Conservation (phyloP, 441 rosid genomes). For the Erysimum cheiri region DNA sequence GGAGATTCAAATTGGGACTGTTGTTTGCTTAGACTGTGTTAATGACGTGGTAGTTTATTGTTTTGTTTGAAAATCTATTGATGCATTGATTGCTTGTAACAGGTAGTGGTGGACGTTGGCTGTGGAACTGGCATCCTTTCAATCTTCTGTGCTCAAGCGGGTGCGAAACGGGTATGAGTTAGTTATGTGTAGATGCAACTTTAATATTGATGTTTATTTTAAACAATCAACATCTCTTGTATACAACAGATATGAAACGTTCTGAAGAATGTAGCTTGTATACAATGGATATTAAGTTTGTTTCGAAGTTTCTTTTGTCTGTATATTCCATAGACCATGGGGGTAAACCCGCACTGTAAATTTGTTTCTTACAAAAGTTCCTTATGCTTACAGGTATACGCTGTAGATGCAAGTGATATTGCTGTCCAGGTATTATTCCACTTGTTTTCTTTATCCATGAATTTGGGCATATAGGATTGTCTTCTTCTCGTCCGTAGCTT, state of each 20-base stretch:
- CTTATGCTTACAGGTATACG: constrained; percentile 74
- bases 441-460: constrained; percentile 17
- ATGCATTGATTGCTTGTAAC: constrained; percentile 39
- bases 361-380: constrained; percentile 31
- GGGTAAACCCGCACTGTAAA: constrained; percentile 12
- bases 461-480: constrained; percentile 14
- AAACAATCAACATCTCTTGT: not conserved
- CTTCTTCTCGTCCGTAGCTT: constrained; percentile 11
- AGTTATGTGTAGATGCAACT: constrained; percentile 2
- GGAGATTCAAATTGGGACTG: not conserved
- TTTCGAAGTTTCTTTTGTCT: not conserved
- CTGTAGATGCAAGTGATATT: constrained; percentile 98
- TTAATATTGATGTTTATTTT: not conserved
- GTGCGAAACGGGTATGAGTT: constrained; percentile 82
- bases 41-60: not conserved
- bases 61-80: constrained; percentile 15
- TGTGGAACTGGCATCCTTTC: constrained; percentile 99
- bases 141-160: constrained; percentile 98
- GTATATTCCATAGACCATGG: constrained; percentile 23
- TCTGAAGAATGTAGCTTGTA: constrained; percentile 25
- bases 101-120: constrained; percentile 99
- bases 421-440: constrained; percentile 82
- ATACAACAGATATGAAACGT: constrained; percentile 6
- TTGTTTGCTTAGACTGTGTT: constrained; percentile 20
- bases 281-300: not conserved